phyloP scores from a whole-genome alignment of 2,329 filamentous ascomycete species.

The Alternaria sp. region DNA sequence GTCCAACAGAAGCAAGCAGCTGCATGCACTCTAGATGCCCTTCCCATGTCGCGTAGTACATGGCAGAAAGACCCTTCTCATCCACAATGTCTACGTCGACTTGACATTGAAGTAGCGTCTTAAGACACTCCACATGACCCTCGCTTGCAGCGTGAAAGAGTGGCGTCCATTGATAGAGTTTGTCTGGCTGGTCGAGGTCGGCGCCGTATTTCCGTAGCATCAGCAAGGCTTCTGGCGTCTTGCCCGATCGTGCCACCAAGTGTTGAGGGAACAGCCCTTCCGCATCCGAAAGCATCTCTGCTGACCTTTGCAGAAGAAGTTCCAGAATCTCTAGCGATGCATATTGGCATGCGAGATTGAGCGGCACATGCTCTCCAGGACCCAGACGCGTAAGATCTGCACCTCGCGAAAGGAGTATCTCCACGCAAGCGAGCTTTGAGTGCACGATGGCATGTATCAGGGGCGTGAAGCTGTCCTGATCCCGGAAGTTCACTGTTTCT shows the following conservation, averaged over 20 bases:
- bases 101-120: constrained; percentile 78
- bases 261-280: constrained; percentile 98
- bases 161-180: constrained; percentile 96
- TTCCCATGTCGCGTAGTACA: constrained; percentile 99
- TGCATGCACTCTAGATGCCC: constrained; percentile 95
- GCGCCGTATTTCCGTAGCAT: constrained; percentile 85
- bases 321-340: constrained; percentile 85
- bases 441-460: constrained; percentile 95
- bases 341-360: constrained; percentile 95
- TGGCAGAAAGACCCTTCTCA: constrained; percentile 89
- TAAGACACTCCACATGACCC: constrained; percentile 87
- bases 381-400: constrained; percentile 87
- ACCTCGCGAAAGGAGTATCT: constrained; percentile 75
- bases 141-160: constrained; percentile 96
- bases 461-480: constrained; percentile 97
- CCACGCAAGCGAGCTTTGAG: constrained; percentile 79
- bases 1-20: constrained; percentile 68
- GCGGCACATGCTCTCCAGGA: constrained; percentile 88
- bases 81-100: constrained; percentile 82
- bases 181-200: constrained; percentile 90
- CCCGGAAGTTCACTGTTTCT: constrained; percentile 82
- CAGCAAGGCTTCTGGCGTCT: constrained; percentile 78
- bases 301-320: constrained; percentile 79
- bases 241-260: constrained; percentile 86
- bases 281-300: constrained; percentile 87